Evolutionary conservation across 2,329 filamentous ascomycete genomes (phyloP).

Genomic region (Aspergillus persii): DNA sequence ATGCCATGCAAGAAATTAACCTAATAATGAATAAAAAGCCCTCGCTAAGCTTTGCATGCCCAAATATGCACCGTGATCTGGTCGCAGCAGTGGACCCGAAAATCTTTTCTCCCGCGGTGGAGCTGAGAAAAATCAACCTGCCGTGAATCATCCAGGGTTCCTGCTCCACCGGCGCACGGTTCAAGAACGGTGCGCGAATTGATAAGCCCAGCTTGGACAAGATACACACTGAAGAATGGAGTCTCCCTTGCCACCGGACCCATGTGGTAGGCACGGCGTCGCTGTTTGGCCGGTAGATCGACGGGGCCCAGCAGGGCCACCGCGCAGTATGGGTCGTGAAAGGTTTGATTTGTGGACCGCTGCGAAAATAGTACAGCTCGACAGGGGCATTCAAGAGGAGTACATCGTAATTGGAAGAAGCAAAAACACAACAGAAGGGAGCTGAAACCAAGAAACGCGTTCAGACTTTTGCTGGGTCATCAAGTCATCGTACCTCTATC

Average conservation of each 20-base stretch:
- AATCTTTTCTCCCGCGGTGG: neutral
- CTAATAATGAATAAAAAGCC: no score
- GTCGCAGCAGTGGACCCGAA: neutral
- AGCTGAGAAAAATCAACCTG: neutral
- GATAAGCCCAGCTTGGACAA: neutral
- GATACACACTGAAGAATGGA: neutral
- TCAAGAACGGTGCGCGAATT: neutral
- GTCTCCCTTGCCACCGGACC: neutral
- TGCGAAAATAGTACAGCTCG: neutral
- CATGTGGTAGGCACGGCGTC: neutral
- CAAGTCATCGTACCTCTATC: neutral
- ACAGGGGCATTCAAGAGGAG: no score
- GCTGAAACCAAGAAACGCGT: neutral
- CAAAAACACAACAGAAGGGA: no score
- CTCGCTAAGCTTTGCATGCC: no score
- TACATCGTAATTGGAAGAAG: no score
- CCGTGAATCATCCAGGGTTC: neutral
- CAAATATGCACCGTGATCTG: no score
- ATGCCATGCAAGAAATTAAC: no score
- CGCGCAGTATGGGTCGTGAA: neutral
- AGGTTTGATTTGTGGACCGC: neutral
- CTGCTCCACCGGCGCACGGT: no score
- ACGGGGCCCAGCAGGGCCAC: neutral
- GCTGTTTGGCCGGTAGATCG: neutral
- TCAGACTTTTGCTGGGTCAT: neutral